Evolutionary conservation across 805 yeast genomes (phyloP), one percentile per base, ranked within the genome.

Genomic region (Candida methanosorbosa): DNA sequence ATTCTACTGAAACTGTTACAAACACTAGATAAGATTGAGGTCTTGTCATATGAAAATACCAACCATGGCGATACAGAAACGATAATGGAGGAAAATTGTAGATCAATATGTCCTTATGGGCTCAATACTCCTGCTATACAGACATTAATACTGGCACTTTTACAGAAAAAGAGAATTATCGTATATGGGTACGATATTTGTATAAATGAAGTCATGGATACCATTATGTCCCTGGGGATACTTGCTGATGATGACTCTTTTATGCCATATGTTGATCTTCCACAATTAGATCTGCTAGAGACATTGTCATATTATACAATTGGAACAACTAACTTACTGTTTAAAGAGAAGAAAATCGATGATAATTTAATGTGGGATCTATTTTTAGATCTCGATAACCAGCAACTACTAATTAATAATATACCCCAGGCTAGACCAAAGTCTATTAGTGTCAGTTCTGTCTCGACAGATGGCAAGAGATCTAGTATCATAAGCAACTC

Each of bases 291-390:
- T 38, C 42, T 68, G 2, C 51, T 76, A 33, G 62, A 63, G 39
- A 56, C 48, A 34, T 64, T 59, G 40, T 59, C 45, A 21, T 58
- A 57, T 20, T 73, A 61, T 44, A 56, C 81, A 32, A 68, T 81
- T 2, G 90, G 90, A 4, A 78, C 86, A 3, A 73, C 80, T 27
- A 81, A 81, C 48, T 71, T 80, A 13, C 68, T 78, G 27, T 72
- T 81, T 48, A 75, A 74, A 45, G 64, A 70, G 22, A 68, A 68
- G 37, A 63, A 50, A 6, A 39, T 38, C 17, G 37, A 30, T 9
- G 24, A 32, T 4, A 22, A 21, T 20, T 63, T 63, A 30, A 48
- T 70, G 16, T 80, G 82, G 81, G 83, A 81, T 50, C 51, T 75
- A 22, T 65, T 73, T 39, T 71, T 75, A 37, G 78, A 81, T 50